These are phyloP conservation scores for Biscogniauxia marginata DNA, from an alignment of 2,329 filamentous ascomycete species.

Conservation along the genomic window DNA sequence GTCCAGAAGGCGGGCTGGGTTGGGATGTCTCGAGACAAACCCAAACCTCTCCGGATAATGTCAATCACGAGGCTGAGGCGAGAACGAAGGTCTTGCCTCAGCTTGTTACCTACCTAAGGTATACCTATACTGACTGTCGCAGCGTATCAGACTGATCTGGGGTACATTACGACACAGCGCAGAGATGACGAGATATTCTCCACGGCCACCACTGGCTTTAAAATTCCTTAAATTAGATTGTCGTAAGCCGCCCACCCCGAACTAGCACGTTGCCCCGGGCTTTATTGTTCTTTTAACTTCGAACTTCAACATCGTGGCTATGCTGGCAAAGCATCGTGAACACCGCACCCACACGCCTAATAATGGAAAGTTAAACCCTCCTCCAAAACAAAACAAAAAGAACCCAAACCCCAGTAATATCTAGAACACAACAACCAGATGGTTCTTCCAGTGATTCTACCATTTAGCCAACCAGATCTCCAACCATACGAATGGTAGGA, in stretches of 20 bases:
- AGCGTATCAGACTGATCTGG: neutral
- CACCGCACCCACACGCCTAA: neutral
- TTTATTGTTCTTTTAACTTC: neutral
- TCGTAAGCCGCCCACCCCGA: neutral
- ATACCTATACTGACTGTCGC: neutral
- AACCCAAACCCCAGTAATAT: neutral
- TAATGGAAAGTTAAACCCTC: no score
- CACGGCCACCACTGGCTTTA: neutral
- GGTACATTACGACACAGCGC: neutral
- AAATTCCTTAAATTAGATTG: constrained; percentile 2
- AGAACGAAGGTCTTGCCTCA: neutral
- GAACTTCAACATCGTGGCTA: neutral
- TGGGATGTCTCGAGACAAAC: neutral
- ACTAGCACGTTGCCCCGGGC: neutral
- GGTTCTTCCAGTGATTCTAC: neutral
- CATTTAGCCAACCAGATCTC: neutral
- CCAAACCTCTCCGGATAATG: neutral
- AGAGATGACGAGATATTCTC: constrained; percentile 1
- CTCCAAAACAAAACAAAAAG: neutral
- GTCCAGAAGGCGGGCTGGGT: neutral
- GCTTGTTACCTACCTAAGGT: neutral
- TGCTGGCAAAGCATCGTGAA: neutral
- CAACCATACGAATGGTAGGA: neutral
- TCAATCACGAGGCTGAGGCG: neutral
- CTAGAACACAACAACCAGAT: neutral